Conservation (phyloP, 345 rosid genomes). For the Eucalyptus virginea region DNA sequence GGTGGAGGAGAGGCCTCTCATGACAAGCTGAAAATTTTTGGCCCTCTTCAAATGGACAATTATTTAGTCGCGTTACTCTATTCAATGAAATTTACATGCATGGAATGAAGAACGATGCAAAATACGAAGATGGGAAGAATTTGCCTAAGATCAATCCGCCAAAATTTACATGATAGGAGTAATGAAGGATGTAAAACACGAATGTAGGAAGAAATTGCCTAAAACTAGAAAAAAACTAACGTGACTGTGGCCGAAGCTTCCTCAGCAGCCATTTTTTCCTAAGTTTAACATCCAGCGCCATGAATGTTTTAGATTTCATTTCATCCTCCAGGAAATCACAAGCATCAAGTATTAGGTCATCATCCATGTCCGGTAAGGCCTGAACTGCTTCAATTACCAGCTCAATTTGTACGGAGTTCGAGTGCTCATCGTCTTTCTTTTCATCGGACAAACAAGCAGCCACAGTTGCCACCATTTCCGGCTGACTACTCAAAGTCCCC, state of each 20-base stretch:
- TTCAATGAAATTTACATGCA: not conserved
- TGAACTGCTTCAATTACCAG: slow-evolving; percentile 55
- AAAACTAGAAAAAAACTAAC: not conserved
- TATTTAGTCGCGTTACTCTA: not conserved
- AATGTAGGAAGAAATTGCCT: not conserved
- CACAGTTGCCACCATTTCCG: not conserved
- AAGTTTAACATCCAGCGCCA: slow-evolving; percentile 66
- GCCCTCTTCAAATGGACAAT: not conserved
- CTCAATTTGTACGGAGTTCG: slow-evolving; percentile 34
- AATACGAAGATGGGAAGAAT: not conserved
- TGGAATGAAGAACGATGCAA: not conserved
- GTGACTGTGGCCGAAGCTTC: slow-evolving; percentile 45
- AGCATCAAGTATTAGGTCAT: slow-evolving; percentile 80
- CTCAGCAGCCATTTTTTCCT: slow-evolving; percentile 73
- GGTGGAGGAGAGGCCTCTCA: not conserved
- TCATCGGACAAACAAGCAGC: not conserved
- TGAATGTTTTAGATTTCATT: slow-evolving; percentile 61
- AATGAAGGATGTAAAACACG: not conserved
- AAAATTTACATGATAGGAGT: not conserved
- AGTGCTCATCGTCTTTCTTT: slow-evolving; percentile 11
- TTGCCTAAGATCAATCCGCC: not conserved
- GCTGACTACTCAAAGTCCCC: not conserved
- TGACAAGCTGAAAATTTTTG: not conserved
- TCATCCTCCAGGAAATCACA: slow-evolving; percentile 86
- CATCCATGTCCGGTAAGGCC: slow-evolving; percentile 72